phyloP scores from a whole-genome alignment of 1,284 basidiomycete species.

The Xerocomus tenax region DNA sequence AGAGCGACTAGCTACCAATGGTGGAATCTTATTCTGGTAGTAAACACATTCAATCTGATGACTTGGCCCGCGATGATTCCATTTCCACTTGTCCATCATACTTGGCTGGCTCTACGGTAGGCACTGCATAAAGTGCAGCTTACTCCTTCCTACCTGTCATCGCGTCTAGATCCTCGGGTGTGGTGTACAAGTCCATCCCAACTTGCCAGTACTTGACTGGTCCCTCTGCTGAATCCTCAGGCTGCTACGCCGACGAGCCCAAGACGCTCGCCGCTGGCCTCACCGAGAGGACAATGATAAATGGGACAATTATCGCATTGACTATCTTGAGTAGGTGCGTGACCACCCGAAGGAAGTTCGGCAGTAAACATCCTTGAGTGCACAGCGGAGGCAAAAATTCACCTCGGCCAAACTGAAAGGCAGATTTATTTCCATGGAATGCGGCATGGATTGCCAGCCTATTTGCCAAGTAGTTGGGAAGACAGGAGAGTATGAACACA shows the following conservation, averaged over 20 bases:
- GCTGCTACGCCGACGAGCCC: not conserved
- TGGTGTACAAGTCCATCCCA: not conserved
- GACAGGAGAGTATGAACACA: too few relatives aligned
- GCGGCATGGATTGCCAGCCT: too few relatives aligned
- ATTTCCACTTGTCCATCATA: slow-evolving; percentile 3
- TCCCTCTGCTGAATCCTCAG: too few relatives aligned
- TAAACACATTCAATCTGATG: slow-evolving; percentile 7
- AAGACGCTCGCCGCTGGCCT: not conserved
- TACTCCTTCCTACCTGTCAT: not conserved
- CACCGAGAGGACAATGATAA: not conserved
- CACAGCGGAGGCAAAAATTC: too few relatives aligned
- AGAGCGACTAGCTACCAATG: not conserved
- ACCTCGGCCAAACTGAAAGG: too few relatives aligned
- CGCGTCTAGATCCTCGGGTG: not conserved
- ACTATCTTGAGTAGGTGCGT: too few relatives aligned
- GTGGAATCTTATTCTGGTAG: slow-evolving; percentile 16
- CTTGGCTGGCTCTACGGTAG: slow-evolving; percentile 2
- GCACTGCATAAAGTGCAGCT: not conserved
- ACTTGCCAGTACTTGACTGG: not conserved
- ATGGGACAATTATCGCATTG: too few relatives aligned
- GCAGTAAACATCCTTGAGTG: too few relatives aligned
- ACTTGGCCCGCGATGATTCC: slow-evolving; percentile 2
- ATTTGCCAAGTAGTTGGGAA: too few relatives aligned
- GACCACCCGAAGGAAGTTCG: too few relatives aligned
- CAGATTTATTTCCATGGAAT: too few relatives aligned